Percentiles rank a stretch among this genome's conserved stretches.
phyloP scores from a whole-genome alignment of 306 rosid genomes.

The Mimosa bimucronata region DNA sequence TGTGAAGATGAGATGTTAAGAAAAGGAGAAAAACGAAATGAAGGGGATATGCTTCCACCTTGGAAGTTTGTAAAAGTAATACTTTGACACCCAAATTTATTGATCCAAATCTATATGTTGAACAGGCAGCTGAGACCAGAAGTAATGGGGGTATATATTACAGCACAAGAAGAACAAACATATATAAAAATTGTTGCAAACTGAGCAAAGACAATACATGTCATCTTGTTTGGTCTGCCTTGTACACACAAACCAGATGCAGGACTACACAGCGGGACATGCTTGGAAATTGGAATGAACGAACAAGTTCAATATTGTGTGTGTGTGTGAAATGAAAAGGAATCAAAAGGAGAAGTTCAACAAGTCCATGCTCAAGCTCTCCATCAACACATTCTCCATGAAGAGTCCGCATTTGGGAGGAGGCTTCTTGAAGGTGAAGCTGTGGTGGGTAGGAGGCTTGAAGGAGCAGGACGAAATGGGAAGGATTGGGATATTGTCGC shows the following conservation, averaged over 20 bases:
- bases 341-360: slow-evolving; percentile 69
- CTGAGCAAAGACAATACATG: slow-evolving; percentile 24
- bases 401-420: slow-evolving; percentile 65
- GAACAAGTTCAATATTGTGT: background rate
- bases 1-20: no score
- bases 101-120: background rate
- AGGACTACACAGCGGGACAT: slow-evolving; percentile 20
- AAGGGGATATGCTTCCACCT: no score
- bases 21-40: no score
- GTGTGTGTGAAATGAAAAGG: background rate
- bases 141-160: background rate
- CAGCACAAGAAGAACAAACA: background rate
- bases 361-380: slow-evolving; percentile 83
- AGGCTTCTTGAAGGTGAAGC: slow-evolving; percentile 63
- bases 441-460: slow-evolving; percentile 62
- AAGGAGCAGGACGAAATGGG: slow-evolving; percentile 69
- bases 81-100: background rate
- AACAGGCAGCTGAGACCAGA: background rate
- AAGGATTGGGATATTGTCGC: slow-evolving; percentile 74
- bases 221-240: slow-evolving; percentile 23
- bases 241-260: slow-evolving; percentile 21
- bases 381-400: slow-evolving; percentile 85
- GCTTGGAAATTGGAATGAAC: slow-evolving; percentile 28
- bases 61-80: background rate
- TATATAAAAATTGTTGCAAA: slow-evolving; percentile 34